A percentile compares a stretch with the other conserved stretches of the same genome.
Evolutionary conservation across 306 rosid genomes (phyloP).

Genomic region (Cicer yamashitae): DNA sequence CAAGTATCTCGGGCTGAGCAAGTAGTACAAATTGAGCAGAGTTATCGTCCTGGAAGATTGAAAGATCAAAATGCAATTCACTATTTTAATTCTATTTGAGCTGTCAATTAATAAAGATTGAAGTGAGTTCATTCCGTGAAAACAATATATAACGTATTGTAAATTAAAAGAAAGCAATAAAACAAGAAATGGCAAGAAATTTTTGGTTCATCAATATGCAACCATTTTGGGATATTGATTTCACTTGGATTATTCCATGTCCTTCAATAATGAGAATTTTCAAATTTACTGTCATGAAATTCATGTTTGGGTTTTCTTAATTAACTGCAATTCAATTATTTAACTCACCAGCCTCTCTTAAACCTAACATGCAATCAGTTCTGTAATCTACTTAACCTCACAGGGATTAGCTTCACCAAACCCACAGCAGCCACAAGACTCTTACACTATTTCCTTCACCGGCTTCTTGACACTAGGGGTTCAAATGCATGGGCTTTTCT

Average conservation of each 20-base stretch:
- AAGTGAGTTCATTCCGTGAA: not conserved
- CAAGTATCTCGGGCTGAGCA: not conserved
- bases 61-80: not conserved
- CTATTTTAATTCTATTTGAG: not conserved
- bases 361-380: not conserved
- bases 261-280: not conserved
- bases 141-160: not conserved
- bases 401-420: too few relatives aligned
- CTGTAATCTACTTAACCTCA: not conserved
- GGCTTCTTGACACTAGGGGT: too few relatives aligned
- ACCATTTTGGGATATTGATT: not conserved
- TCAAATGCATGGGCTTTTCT: too few relatives aligned
- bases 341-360: not conserved
- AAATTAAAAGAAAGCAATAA: not conserved
- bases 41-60: not conserved
- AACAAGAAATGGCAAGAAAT: not conserved
- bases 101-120: not conserved
- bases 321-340: not conserved
- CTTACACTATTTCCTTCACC: too few relatives aligned
- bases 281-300: not conserved
- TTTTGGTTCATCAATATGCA: not conserved
- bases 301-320: not conserved
- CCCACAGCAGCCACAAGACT: too few relatives aligned
- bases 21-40: not conserved
- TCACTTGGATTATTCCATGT: not conserved